Base-by-base conservation (phyloP, 2,329 filamentous ascomycete genomes). In the Penicillium sp. region DNA sequence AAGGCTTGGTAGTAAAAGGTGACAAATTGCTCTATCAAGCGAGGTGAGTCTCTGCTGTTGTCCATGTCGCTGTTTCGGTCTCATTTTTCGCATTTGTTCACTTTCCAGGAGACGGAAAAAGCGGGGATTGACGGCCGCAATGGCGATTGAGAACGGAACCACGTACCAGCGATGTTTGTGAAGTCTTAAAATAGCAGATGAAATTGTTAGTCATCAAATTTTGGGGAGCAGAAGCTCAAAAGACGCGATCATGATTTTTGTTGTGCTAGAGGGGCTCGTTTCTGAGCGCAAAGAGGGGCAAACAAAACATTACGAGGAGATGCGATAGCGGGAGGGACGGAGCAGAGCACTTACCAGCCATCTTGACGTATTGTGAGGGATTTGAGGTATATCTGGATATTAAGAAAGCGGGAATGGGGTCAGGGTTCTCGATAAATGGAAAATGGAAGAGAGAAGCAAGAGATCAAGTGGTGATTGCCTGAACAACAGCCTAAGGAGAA, bases 1-100 rank as follows among this genome's bases (percentile, higher is more conserved):
- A 97, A 97, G 63, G 88, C 89, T 73, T 90, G 84, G 86, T 97
- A 97, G 88, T 97, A 98, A 84, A 90, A 94, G 64, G 89, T 76
- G 69, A 94, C 90, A 81, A 98, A 97, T 81, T 96, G 87, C 78
- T 90, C 93, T 97, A 75, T 73, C 63, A 3, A 26, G 44, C 61
- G 71, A 69, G 73, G 48, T 47, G 5, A 41, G 35, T 41, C 35
- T 41, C 35, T 41, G 35, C 35, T 26, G 26, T 26, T 26, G 26
- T 41, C 35, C 29, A n/a, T 19, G 30, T 60, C 45, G 45, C 54
- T 64, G 38, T 52, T 11, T 61, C 21, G 7, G 21, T 58, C 23
- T 17, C 9, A 30, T 51, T 23, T 26, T n/a, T 21, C 17, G 19
- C 45, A 21, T 15, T 6, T 44, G 30, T 13, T 59, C 50, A 30